These are phyloP conservation scores for Rauvolfia tetraphylla DNA, from an alignment of 257 asterid genomes.

Conservation along the genomic window DNA sequence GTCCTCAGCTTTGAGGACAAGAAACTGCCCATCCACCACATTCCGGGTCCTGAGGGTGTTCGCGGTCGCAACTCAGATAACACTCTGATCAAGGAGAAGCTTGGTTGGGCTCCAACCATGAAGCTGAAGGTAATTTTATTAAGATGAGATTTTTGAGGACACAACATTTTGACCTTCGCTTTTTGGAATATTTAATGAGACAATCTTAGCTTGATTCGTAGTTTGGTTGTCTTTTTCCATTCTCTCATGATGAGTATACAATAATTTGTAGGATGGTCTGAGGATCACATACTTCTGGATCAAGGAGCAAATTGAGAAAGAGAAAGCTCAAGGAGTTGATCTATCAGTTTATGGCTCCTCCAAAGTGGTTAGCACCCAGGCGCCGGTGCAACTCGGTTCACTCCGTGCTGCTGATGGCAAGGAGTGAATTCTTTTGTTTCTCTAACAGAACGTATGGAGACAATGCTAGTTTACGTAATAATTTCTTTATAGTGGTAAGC, in stretches of 20 bases:
- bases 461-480: background rate
- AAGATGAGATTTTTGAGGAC: background rate
- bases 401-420: constrained; percentile 55
- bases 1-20: constrained; percentile 73
- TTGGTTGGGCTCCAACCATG: constrained; percentile 97
- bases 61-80: constrained; percentile 94
- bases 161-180: background rate
- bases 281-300: constrained; percentile 93
- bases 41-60: constrained; percentile 93
- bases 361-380: constrained; percentile 49
- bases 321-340: constrained; percentile 50
- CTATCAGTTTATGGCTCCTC: constrained; percentile 42
- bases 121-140: constrained; percentile 58
- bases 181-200: background rate
- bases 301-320: constrained; percentile 86
- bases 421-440: constrained; percentile 23
- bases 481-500: background rate
- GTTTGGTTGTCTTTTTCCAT: background rate
- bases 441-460: background rate
- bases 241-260: background rate
- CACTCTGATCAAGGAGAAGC: constrained; percentile 81
- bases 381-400: constrained; percentile 50
- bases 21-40: constrained; percentile 72
- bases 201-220: background rate
- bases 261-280: constrained; percentile 61